Base-by-base conservation (phyloP, 1,139 yeast species). In the Pneumocystis sp. region DNA sequence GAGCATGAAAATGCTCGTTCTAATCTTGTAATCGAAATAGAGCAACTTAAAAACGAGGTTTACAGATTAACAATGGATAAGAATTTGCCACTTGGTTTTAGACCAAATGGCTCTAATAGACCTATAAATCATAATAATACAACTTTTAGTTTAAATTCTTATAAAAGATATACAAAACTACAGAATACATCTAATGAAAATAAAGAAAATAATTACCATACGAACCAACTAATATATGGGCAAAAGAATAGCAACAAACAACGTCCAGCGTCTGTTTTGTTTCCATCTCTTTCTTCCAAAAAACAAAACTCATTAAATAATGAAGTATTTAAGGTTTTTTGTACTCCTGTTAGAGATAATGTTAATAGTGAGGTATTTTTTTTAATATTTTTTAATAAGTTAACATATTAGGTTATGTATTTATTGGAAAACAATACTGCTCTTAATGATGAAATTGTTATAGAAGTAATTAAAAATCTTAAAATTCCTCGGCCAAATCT, bases 401-500 rank as follows among this genome's bases (percentile, higher is more conserved):
- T 31, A 61, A 40, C 8, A 65, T 66, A 68, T n/a, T 77, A 77
- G 68, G 75, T 78, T 65, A 79, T 77, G 70, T 70, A 72, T 62
- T 69, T 78, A 64, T 81, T 93, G 70, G 88, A 90, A 73, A 93
- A 90, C 72, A 85, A 95, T 15, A 85, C 87, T 70, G 81, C 83
- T 44, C 79, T 91, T 71, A 93, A 89, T 73, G 82, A 85, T 69
- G 97, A 91, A 76, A 89, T 90, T 65, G 88, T 89, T 50, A 90
- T 86, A 70, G 96, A 96, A 8, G 79, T 95, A 70, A 81, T 93
- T 73, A 87, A 85, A 79, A 91, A 90, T n/a, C 81, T 93, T 75
- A 88, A 85, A 77, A 84, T 91, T 65, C 97, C 98, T 61, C 82
- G 84, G 25, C 89, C 95, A 37, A 85, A 91, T 66, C 88, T 88